Evolutionary conservation across 176 grass and related monocot species (phyloP).

Genomic region (Ananas comosus): DNA sequence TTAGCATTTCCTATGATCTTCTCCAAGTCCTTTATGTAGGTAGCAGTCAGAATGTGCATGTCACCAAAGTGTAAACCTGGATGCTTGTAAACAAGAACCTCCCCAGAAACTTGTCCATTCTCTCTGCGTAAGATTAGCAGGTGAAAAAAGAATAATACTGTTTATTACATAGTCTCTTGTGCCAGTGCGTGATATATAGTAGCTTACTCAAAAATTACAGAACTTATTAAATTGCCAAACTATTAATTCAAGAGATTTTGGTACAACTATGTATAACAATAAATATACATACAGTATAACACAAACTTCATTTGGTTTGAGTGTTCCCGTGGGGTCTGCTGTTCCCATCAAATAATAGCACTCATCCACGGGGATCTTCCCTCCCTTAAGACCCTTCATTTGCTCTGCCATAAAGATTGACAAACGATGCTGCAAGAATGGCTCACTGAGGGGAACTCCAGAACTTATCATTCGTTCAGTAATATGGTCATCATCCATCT

Average conservation of each 20-base stretch:
- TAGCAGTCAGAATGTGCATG: constrained; percentile 48
- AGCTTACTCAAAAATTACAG: no score
- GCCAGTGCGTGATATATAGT: no score
- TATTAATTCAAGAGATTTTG: no score
- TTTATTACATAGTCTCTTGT: no score
- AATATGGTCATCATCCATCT: constrained; percentile 53
- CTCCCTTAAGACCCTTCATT: constrained; percentile 40
- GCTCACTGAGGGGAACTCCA: constrained; percentile 43
- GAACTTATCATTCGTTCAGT: constrained; percentile 45
- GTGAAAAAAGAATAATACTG: no score
- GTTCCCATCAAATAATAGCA: constrained; percentile 68
- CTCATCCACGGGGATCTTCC: constrained; percentile 43
- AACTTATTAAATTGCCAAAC: no score
- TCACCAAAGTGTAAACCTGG: constrained; percentile 72
- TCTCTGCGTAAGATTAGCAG: constrained; percentile 33
- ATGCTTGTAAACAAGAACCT: constrained; percentile 67
- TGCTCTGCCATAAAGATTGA: constrained; percentile 26
- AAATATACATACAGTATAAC: constrained; percentile 54
- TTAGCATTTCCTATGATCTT: constrained; percentile 42
- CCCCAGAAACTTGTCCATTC: constrained; percentile 46
- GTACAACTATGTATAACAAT: not conserved
- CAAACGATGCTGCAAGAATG: constrained; percentile 39
- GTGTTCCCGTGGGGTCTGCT: constrained; percentile 40
- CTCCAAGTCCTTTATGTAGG: constrained; percentile 33
- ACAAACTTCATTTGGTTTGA: constrained; percentile 54